Conservation (phyloP, 2,329 filamentous ascomycete species). For the Chalaropsis ovoidea region DNA sequence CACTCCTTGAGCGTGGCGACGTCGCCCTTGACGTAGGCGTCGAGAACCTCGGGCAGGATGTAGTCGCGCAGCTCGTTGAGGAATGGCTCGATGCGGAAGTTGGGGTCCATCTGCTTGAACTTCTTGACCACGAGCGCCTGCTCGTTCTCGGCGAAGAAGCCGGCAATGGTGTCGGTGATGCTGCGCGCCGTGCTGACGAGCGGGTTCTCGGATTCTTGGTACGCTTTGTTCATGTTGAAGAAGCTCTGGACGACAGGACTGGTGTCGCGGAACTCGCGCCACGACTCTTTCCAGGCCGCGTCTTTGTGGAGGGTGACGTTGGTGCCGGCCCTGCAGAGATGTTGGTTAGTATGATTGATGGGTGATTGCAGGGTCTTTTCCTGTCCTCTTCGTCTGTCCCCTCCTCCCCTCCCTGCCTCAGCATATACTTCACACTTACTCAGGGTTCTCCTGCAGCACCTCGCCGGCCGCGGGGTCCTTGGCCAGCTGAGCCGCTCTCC, state of each 20-base stretch:
- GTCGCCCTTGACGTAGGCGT: constrained; percentile 96
- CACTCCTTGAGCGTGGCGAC: constrained; percentile 82
- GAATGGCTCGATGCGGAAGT: constrained; percentile 91
- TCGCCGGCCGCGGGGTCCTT: constrained; percentile 41
- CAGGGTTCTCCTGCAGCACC: constrained; percentile 68
- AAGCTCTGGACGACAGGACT: constrained; percentile 81
- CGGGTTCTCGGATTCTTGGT: constrained; percentile 95
- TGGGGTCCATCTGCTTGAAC: constrained; percentile 89
- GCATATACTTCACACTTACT: constrained; percentile 49
- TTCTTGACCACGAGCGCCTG: constrained; percentile 96
- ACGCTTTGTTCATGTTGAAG: constrained; percentile 74
- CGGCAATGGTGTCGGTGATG: constrained; percentile 84
- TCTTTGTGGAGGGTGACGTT: constrained; percentile 96
- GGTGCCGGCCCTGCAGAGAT: constrained; percentile 63
- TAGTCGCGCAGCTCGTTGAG: constrained; percentile 93
- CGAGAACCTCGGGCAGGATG: constrained; percentile 90
- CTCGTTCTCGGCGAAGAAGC: constrained; percentile 98
- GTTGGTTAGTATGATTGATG: constrained; percentile 28
- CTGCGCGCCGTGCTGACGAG: constrained; percentile 84
- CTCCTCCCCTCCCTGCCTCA: too few relatives aligned
- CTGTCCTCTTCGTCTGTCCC: too few relatives aligned
- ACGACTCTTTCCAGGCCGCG: constrained; percentile 95
- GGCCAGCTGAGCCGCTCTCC: constrained; percentile 63
- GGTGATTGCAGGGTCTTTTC: too few relatives aligned
- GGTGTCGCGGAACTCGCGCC: constrained; percentile 86